Conservation (phyloP, 73 alveolate genomes). For the Paramecium bursaria region DNA sequence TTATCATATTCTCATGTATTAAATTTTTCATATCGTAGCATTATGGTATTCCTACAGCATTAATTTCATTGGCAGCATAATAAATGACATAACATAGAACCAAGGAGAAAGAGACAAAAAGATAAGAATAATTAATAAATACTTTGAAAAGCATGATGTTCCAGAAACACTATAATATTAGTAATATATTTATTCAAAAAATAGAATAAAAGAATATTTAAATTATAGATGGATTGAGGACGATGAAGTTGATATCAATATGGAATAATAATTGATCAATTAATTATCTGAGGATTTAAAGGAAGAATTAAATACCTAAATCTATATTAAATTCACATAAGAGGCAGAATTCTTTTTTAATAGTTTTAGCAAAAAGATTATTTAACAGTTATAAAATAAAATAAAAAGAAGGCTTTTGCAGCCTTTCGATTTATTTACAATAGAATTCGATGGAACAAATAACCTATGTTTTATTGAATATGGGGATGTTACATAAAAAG, state of each 20-base stretch:
- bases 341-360: constrained; percentile 10
- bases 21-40: too few relatives aligned
- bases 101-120: constrained; percentile 41
- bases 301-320: constrained; percentile 44
- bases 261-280: constrained; percentile 4
- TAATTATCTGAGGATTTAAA: constrained; percentile 52
- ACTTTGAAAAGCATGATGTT: constrained; percentile 8
- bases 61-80: constrained; percentile 24
- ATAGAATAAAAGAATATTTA: constrained; percentile 37
- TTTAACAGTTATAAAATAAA: background rate
- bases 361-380: background rate
- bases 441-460: constrained; percentile 21
- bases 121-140: constrained; percentile 38
- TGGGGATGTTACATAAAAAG: background rate
- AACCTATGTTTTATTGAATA: constrained; percentile 16
- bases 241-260: constrained; percentile 47
- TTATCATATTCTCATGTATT: constrained; percentile 22
- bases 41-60: constrained; percentile 48
- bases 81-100: constrained; percentile 38
- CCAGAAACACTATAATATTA: constrained; percentile 20
- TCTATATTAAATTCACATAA: background rate
- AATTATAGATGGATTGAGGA: constrained; percentile 54
- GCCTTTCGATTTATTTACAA: constrained; percentile 5
- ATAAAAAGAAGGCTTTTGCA: constrained; percentile 20
- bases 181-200: background rate